Conservation (phyloP, 2,329 filamentous ascomycete species). For the Fusarium sp. region DNA sequence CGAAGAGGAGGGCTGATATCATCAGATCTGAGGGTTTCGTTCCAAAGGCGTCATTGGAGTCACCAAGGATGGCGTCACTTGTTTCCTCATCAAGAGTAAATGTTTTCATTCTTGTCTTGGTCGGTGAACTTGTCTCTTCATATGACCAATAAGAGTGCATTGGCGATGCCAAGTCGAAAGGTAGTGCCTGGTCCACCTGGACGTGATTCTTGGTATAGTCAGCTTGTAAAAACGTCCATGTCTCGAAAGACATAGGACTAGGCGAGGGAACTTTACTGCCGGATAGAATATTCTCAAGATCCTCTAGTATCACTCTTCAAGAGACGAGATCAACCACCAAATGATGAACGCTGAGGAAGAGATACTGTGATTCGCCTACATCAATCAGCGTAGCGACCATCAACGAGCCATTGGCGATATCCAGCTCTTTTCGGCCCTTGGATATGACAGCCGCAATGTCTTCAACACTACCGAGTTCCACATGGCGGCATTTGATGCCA, state of each 20-base stretch:
- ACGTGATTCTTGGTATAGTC: background rate
- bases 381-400: background rate
- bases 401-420: background rate
- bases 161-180: background rate
- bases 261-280: background rate
- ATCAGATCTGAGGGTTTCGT: conserved; percentile 1
- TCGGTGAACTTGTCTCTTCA: background rate
- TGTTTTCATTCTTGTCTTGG: background rate
- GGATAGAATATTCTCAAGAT: background rate
- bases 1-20: background rate
- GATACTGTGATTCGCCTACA: background rate
- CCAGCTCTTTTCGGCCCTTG: background rate
- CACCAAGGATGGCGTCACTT: background rate
- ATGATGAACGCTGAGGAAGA: background rate
- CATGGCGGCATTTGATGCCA: background rate
- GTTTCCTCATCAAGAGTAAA: background rate
- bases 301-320: conserved; percentile 2
- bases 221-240: background rate
- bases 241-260: background rate
- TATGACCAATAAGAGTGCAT: background rate
- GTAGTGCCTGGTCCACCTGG: background rate
- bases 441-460: background rate
- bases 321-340: background rate
- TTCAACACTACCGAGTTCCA: background rate
- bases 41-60: background rate